Evolutionary conservation across 2,329 filamentous ascomycete genomes (phyloP).

Genomic region (Fusarium sp.): DNA sequence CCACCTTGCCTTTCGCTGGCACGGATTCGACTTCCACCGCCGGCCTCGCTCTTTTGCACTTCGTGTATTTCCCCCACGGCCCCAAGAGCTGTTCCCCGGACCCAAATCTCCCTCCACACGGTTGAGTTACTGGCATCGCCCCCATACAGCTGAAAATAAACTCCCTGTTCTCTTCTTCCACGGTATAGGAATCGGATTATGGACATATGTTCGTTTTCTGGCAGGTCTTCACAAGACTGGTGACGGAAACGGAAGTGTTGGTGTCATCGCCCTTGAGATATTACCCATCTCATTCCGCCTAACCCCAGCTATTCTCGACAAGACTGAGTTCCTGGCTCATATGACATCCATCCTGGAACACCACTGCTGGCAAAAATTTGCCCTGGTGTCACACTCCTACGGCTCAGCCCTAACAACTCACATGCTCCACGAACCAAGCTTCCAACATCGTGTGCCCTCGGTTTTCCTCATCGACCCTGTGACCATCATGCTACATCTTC

Average conservation of each 20-base stretch:
- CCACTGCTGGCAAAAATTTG: conserved; percentile 66
- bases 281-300: conserved; percentile 71
- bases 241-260: conserved; percentile 54
- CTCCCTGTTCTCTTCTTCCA: conserved; percentile 74
- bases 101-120: conserved; percentile 57
- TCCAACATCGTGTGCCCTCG: conserved; percentile 60
- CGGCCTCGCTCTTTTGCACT: conserved; percentile 37
- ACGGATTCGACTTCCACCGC: conserved; percentile 62
- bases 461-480: conserved; percentile 67
- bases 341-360: conserved; percentile 64
- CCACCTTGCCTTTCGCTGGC: conserved; percentile 53
- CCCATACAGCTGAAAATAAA: conserved; percentile 58
- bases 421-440: conserved; percentile 59
- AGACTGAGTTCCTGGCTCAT: conserved; percentile 62
- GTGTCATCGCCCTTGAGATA: conserved; percentile 71
- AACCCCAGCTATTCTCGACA: conserved; percentile 59
- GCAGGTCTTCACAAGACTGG: conserved; percentile 54
- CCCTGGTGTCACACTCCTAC: conserved; percentile 70
- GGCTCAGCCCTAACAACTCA: conserved; percentile 70
- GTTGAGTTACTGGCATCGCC: conserved; percentile 71
- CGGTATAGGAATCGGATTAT: conserved; percentile 74
- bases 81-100: conserved; percentile 56
- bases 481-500: conserved; percentile 71
- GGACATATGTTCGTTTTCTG: conserved; percentile 68
- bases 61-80: conserved; percentile 65